A percentile compares a stretch with the other conserved stretches of the same genome.
These are phyloP conservation scores for Astrocystis sublimbata DNA, from an alignment of 495 filamentous ascomycete species.

Conservation along the genomic window DNA sequence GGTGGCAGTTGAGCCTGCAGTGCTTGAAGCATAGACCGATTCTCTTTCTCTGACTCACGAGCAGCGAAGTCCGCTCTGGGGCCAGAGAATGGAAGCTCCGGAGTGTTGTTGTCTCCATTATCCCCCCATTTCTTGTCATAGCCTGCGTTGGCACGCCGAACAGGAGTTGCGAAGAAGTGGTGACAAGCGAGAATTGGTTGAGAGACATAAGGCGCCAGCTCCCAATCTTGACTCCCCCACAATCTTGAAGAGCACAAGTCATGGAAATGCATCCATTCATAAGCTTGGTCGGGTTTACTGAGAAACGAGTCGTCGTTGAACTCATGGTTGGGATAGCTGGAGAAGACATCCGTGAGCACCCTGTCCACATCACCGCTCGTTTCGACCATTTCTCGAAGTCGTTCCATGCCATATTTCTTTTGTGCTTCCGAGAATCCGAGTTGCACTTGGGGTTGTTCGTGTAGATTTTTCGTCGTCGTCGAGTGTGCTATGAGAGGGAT, in stretches of 20 bases:
- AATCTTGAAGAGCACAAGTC: conserved; percentile 76
- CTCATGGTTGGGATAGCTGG: conserved; percentile 77
- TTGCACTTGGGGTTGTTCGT: conserved; percentile 52
- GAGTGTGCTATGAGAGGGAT: conserved; percentile 24
- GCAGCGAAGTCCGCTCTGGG: conserved; percentile 77
- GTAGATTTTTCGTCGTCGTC: conserved; percentile 34
- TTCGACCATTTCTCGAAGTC: conserved; percentile 86
- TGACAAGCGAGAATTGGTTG: conserved; percentile 88
- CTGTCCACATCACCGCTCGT: conserved; percentile 85
- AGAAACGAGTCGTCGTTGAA: conserved; percentile 93
- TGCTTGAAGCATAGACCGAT: conserved; percentile 54
- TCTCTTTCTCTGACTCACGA: conserved; percentile 70
- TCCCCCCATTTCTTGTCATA: conserved; percentile 44
- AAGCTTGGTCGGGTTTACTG: conserved; percentile 80
- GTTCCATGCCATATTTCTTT: conserved; percentile 75
- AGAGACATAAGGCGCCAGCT: conserved; percentile 79
- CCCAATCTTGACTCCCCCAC: conserved; percentile 80
- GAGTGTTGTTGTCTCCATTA: conserved; percentile 55
- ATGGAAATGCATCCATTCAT: conserved; percentile 95
- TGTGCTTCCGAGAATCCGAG: conserved; percentile 69
- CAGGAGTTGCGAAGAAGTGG: conserved; percentile 75
- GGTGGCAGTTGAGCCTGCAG: conserved; percentile 58
- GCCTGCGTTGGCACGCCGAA: conserved; percentile 39
- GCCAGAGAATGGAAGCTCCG: conserved; percentile 73
- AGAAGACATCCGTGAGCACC: conserved; percentile 76